Percentiles rank a stretch among this genome's conserved stretches.
phyloP scores from a whole-genome alignment of 441 rosid species.

The Populus hybrid region DNA sequence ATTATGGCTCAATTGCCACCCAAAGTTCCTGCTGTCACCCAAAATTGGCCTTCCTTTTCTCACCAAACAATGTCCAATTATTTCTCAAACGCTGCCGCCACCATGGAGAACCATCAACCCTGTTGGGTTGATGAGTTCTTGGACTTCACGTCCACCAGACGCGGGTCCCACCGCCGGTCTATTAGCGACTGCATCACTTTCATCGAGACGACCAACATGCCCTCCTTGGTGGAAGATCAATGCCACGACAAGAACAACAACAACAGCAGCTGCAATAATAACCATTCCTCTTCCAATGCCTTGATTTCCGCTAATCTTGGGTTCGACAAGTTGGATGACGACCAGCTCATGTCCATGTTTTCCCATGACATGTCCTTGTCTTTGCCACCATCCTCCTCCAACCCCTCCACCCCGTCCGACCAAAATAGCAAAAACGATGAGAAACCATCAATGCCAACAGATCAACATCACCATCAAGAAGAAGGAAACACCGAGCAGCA shows the following conservation, averaged over 20 bases:
- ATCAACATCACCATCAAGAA: conserved; percentile 1
- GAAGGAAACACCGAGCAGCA: background rate
- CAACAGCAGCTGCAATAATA: background rate
- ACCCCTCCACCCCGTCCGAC: conserved; percentile 53
- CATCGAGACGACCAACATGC: background rate
- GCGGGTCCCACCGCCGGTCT: conserved; percentile 76
- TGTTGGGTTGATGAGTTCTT: conserved; percentile 94
- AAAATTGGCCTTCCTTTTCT: conserved; percentile 66
- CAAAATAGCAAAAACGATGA: conserved; percentile 53
- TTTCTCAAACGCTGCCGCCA: conserved; percentile 16
- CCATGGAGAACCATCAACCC: conserved; percentile 39
- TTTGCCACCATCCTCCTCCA: conserved; percentile 24
- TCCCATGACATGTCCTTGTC: conserved; percentile 37
- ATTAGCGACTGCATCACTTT: conserved; percentile 73
- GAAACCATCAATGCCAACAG: conserved; percentile 26
- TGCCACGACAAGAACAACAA: conserved; percentile 3
- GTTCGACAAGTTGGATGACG: conserved; percentile 55
- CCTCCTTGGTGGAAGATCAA: conserved; percentile 30
- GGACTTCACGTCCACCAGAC: conserved; percentile 69
- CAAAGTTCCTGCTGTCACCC: conserved; percentile 62
- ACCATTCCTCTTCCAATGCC: background rate
- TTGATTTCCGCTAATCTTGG: conserved; percentile 2
- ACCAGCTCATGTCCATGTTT: conserved; percentile 67
- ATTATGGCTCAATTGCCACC: conserved; percentile 92
- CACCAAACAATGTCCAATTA: conserved; percentile 29